Evolutionary conservation across 805 yeast genomes (phyloP).

Genomic region (Ogataea degrootiae): DNA sequence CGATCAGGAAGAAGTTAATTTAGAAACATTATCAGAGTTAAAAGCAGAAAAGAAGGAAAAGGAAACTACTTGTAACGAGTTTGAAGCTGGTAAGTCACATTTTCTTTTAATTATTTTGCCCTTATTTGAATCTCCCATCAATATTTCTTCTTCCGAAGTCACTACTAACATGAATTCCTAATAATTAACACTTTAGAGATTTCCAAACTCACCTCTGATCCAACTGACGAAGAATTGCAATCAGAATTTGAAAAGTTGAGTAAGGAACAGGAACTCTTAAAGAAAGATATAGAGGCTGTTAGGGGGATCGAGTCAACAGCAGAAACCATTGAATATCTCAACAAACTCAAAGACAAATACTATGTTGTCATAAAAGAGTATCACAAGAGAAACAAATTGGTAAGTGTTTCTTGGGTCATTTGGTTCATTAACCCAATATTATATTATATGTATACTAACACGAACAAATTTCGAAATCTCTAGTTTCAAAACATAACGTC

Average conservation of each 20-base stretch:
- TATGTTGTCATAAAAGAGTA: background rate
- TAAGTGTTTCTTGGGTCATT: background rate
- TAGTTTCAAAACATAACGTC: conserved; percentile 6
- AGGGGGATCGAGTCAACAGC: background rate
- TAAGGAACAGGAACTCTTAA: too few species aligned
- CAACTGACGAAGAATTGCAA: too few species aligned
- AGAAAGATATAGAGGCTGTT: background rate
- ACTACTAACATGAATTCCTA: too few species aligned
- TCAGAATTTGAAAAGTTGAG: too few species aligned
- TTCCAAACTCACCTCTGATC: too few species aligned
- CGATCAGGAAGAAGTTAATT: conserved; percentile 4
- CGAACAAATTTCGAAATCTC: background rate
- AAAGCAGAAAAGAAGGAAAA: conserved; percentile 1
- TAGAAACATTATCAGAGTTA: conserved; percentile 3
- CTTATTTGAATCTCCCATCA: too few species aligned
- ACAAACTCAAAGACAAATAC: background rate
- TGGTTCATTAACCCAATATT: too few species aligned
- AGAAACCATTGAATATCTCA: background rate
- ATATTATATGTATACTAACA: background rate
- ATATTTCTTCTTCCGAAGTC: too few species aligned
- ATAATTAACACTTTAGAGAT: too few species aligned
- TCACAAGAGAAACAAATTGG: background rate
- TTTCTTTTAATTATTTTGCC: background rate
- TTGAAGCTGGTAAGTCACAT: conserved; percentile 2
- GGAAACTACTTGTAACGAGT: conserved; percentile 1